Evolutionary conservation across 2,329 filamentous ascomycete genomes (phyloP), one percentile per base, ranked within the genome.

Genomic region (Neoarthrinium moseri): DNA sequence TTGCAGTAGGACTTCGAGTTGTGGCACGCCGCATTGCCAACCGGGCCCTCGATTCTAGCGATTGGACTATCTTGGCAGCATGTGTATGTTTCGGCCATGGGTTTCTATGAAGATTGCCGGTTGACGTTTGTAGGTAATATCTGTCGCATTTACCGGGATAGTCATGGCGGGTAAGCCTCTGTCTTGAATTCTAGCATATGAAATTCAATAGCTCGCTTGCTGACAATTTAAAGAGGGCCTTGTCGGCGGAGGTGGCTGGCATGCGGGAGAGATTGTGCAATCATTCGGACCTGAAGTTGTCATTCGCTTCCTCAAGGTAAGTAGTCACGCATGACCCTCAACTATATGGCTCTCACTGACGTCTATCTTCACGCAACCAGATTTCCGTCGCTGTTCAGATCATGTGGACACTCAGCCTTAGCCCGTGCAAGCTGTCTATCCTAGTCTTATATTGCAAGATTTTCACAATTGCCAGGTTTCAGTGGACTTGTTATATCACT

Each of bases 361-460:
- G n/a, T 2, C 35, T 24, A 18, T 20, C 33, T 11, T 3, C 11
- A 20, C 5, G 11, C 15, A 24, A 12, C 6, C 24, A 30, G 43
- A 34, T 41, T 20, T 20, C 27, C 18, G 20, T 41, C 22, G 24
- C 38, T 10, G 30, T 23, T 17, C 24, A 41, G n/a, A 32, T 29
- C 20, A 23, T 41, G 11, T 47, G 45, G 45, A 34, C 40, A 6
- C 24, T 47, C n/a, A 41, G 29, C 18, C 30, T 47, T 3, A 26
- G 35, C 5, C 20, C 39, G 10, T 43, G 37, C 32, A 43, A 47
- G 20, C 30, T 47, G 15, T 47, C 39, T 6, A 43, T 47, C 15
- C 45, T 47, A 1, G 11, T 47, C 5, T 27, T 47, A 8, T 47
- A 47, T 17, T 18, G 18, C 17, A 32, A 22, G 11, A 13, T 44